Evolutionary conservation across 2,329 filamentous ascomycete genomes (phyloP).

Genomic region (Davidsoniella virescens): DNA sequence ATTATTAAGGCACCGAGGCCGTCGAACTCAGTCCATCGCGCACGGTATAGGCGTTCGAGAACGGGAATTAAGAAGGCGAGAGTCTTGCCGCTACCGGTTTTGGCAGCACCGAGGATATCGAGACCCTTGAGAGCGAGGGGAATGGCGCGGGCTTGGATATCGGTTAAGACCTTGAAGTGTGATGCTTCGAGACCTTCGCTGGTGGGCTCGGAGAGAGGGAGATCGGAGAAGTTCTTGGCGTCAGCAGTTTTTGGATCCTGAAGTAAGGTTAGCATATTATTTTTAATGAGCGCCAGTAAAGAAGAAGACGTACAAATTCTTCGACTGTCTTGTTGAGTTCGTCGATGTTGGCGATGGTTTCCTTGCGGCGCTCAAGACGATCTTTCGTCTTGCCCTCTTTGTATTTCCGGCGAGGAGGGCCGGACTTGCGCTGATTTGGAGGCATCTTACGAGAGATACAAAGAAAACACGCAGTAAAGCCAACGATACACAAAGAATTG

Average conservation of each 20-base stretch:
- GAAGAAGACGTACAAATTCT: constrained; percentile 23
- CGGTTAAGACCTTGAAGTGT: constrained; percentile 80
- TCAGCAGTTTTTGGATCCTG: constrained; percentile 44
- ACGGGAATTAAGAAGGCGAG: constrained; percentile 84
- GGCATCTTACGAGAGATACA: constrained; percentile 4
- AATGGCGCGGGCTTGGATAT: constrained; percentile 82
- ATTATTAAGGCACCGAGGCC: constrained; percentile 86
- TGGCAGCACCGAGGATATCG: constrained; percentile 87
- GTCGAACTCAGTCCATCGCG: constrained; percentile 79
- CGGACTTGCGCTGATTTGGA: constrained; percentile 6
- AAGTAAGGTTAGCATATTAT: too few relatives aligned
- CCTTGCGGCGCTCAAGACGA: constrained; percentile 20
- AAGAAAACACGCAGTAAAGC: neutral
- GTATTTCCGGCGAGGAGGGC: constrained; percentile 10
- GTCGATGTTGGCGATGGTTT: constrained; percentile 25
- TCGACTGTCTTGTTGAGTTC: constrained; percentile 24
- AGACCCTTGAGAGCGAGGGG: constrained; percentile 68
- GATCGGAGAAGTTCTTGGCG: constrained; percentile 57
- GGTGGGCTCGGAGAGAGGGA: constrained; percentile 75
- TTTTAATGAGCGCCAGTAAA: neutral
- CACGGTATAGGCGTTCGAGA: constrained; percentile 78
- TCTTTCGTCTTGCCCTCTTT: constrained; percentile 13
- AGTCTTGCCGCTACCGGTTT: constrained; percentile 91
- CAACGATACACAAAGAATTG: neutral
- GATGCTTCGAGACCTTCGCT: constrained; percentile 63